Evolutionary conservation across 352 stramenopile species (phyloP).

Genomic region (Globisporangium orthogonon): DNA sequence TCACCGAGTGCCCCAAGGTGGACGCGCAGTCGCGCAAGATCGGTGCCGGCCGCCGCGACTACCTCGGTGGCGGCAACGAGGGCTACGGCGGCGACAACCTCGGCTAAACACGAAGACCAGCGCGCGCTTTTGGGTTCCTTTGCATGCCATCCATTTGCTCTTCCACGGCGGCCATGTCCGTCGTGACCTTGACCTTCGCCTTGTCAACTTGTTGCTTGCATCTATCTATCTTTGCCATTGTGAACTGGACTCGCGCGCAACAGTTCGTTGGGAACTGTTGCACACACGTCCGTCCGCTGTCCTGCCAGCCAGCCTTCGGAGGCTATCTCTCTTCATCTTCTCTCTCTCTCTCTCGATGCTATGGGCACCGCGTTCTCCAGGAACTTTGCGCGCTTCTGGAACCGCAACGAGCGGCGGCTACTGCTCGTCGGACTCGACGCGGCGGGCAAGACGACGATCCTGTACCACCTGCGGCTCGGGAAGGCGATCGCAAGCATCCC

Average conservation of each 20-base stretch:
- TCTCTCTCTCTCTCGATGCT: conserved; percentile 18
- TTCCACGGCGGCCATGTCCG: no score
- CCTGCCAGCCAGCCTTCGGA: no score
- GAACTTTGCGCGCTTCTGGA: conserved; percentile 63
- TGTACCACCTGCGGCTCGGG: conserved; percentile 72
- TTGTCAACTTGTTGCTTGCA: no score
- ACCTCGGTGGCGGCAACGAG: conserved; percentile 87
- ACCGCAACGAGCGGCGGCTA: conserved; percentile 66
- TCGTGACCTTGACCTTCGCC: no score
- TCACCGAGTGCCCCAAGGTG: conserved; percentile 98
- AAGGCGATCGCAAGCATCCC: conserved; percentile 78
- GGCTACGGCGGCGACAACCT: conserved; percentile 94
- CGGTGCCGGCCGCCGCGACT: conserved; percentile 90
- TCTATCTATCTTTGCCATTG: no score
- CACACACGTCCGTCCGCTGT: no score
- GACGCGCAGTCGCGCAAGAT: conserved; percentile 96
- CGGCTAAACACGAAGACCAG: conserved; percentile 23
- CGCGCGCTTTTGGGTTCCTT: no score
- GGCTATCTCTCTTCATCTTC: no score
- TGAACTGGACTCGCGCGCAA: no score
- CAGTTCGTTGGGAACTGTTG: no score
- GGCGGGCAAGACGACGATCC: conserved; percentile 75
- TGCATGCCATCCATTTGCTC: no score
- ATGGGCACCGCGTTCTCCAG: conserved; percentile 74
- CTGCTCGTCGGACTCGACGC: conserved; percentile 73